Base-by-base conservation (phyloP, 1,139 yeast genomes). In the Scheffersomyces parashehatae region DNA sequence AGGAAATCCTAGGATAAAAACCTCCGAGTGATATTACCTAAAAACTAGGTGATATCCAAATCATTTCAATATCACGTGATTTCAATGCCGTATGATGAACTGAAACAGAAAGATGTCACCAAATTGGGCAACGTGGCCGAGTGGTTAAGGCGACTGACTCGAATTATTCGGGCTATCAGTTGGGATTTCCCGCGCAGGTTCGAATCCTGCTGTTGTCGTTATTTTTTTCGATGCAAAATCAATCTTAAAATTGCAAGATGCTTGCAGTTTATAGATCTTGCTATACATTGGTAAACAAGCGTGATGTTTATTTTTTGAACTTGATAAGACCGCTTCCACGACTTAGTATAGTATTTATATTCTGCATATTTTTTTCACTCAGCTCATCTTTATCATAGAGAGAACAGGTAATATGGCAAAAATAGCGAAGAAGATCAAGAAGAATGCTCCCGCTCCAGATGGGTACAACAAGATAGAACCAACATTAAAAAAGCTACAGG, bases 171-270 rank as follows among this genome's bases (percentile, higher is more conserved):
- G 43, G 50, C 38, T 29, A 48, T 48, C 53, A 47, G 77, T 82
- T 86, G 89, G 87, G 84, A 78, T 75, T 76, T 79, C 87, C 88
- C 87, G 87, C 89, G 88, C 87, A 83, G 88, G 89, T 83, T 83
- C 88, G 84, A 83, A 82, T 83, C 88, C 88, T 82, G 88, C 87
- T 77, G 85, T 81, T 82, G 88, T 82, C 88, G 88, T 49, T 47
- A 61, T 63, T 62, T 67, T 65, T 64, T 63, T 53, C 35, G 35
- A 31, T 31, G 35, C 15, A 20, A 14, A 14, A 14, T 31, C 9
- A 13, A 31, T 15, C 20, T 13, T 11, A 30, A 13, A 30, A 30
- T 14, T 20, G 3, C 11, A 20, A 20, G 26, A 20, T 20, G 26
- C 26, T 20, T 20, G 8, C 8, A 20, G 7, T 20, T 44, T 44